Percentiles rank a stretch among this genome's conserved stretches.
phyloP scores from a whole-genome alignment of 2,329 filamentous ascomycete genomes.

The Colletotrichum cuscutae region DNA sequence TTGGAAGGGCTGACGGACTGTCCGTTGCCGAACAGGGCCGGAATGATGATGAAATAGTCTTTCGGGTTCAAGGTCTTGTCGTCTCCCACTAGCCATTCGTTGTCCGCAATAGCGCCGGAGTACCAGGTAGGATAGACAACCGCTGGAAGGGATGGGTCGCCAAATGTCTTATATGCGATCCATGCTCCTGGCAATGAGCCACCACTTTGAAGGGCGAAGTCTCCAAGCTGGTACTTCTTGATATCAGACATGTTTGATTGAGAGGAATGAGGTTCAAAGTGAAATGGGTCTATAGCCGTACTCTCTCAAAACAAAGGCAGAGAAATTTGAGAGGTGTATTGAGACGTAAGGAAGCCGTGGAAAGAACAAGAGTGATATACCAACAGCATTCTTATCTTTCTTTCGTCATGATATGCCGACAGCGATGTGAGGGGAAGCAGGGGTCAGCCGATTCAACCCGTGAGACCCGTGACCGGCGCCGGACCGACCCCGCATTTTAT shows the following conservation, averaged over 20 bases:
- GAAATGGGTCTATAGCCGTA: neutral
- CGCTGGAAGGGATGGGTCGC: slow-evolving; percentile 68
- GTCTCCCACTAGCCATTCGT: slow-evolving; percentile 78
- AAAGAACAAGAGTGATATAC: too few relatives aligned
- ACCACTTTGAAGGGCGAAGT: slow-evolving; percentile 75
- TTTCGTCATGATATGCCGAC: neutral
- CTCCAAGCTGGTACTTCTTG: slow-evolving; percentile 67
- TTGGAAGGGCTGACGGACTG: slow-evolving; percentile 66
- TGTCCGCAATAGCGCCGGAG: slow-evolving; percentile 69
- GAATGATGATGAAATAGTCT: slow-evolving; percentile 60
- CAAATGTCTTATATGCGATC: slow-evolving; percentile 83
- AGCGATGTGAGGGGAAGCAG: neutral
- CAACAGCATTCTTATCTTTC: neutral
- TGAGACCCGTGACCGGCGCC: neutral
- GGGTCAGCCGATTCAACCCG: neutral
- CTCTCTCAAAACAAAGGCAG: neutral
- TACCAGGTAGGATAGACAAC: slow-evolving; percentile 85
- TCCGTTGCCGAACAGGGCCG: slow-evolving; percentile 62
- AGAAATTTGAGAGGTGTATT: neutral
- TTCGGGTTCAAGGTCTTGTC: slow-evolving; percentile 72
- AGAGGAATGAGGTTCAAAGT: too few relatives aligned
- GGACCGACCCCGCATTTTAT: neutral
- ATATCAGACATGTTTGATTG: slow-evolving; percentile 20
- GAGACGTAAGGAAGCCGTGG: neutral
- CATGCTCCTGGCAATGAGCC: slow-evolving; percentile 70